Conservation (phyloP, 805 yeast species). For the Starmerella sp. region DNA sequence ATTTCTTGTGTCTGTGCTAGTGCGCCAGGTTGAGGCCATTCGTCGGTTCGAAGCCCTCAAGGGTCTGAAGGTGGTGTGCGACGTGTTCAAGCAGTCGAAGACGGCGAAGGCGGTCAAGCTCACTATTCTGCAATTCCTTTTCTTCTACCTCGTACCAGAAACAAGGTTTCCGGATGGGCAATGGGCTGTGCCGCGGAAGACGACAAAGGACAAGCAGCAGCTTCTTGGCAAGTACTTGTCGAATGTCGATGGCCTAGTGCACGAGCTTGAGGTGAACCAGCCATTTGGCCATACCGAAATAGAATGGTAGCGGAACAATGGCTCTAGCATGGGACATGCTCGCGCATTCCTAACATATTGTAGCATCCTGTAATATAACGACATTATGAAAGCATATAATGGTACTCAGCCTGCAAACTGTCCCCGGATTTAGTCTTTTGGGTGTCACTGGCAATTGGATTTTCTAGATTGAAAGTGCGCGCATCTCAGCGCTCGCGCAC, state of each 20-base stretch:
- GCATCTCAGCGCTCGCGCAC: too few relatives aligned
- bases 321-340: too few relatives aligned
- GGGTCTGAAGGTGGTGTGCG: constrained; percentile 47
- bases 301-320: constrained; percentile 33
- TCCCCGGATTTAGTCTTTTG: too few relatives aligned
- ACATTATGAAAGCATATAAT: too few relatives aligned
- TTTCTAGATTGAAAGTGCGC: too few relatives aligned
- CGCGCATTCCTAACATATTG: too few relatives aligned
- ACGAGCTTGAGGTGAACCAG: constrained; percentile 36
- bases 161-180: constrained; percentile 23
- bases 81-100: constrained; percentile 32
- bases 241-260: constrained; percentile 38
- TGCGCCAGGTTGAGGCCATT: constrained; percentile 45
- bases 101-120: constrained; percentile 46
- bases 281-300: constrained; percentile 41
- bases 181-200: constrained; percentile 28
- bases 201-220: constrained; percentile 37
- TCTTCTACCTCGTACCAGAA: constrained; percentile 60
- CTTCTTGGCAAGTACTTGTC: constrained; percentile 35
- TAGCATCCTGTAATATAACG: too few relatives aligned
- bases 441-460: too few relatives aligned
- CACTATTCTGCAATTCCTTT: constrained; percentile 55
- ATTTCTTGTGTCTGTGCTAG: constrained; percentile 46
- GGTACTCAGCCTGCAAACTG: too few relatives aligned
- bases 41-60: constrained; percentile 46